phyloP scores from a whole-genome alignment of 2,329 filamentous ascomycete species.

The Ceratocystis diversiconidia region DNA sequence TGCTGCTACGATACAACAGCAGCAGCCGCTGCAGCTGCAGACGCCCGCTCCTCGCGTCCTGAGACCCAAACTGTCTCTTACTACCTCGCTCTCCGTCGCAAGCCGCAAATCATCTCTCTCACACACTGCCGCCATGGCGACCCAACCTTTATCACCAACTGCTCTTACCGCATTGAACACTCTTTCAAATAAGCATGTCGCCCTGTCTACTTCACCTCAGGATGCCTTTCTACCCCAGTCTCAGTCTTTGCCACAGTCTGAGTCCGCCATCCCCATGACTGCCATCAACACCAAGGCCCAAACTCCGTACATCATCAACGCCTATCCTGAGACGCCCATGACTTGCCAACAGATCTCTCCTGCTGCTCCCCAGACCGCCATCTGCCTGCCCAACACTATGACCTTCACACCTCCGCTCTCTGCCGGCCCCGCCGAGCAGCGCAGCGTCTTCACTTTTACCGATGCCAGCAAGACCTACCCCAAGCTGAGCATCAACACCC shows the following conservation, averaged over 20 bases:
- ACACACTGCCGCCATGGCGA: constrained; percentile 30
- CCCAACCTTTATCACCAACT: constrained; percentile 46
- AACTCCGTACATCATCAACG: constrained; percentile 26
- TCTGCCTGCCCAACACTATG: constrained; percentile 41
- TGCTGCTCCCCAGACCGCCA: constrained; percentile 27
- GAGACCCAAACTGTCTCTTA: constrained; percentile 26
- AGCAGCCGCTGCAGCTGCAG: background rate
- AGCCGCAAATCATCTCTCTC: constrained; percentile 20
- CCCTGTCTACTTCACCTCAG: constrained; percentile 25
- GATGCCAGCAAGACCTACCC: constrained; percentile 5
- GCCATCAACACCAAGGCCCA: constrained; percentile 15
- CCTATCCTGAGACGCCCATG: constrained; percentile 40
- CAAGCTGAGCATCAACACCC: constrained; percentile 19
- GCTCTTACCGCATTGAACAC: constrained; percentile 52
- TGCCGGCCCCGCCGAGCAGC: constrained; percentile 34
- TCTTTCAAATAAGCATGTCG: constrained; percentile 46
- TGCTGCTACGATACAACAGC: constrained; percentile 9
- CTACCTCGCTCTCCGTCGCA: constrained; percentile 29
- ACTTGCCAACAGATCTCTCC: constrained; percentile 39
- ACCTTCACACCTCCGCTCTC: constrained; percentile 46
- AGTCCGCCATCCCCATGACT: constrained; percentile 12
- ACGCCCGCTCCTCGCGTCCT: constrained; percentile 1
- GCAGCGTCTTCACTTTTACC: constrained; percentile 15
- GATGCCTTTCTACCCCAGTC: background rate
- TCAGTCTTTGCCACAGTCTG: background rate